Conservation (phyloP, 768 basidiomycete species). For the Jaapia argillacea region DNA sequence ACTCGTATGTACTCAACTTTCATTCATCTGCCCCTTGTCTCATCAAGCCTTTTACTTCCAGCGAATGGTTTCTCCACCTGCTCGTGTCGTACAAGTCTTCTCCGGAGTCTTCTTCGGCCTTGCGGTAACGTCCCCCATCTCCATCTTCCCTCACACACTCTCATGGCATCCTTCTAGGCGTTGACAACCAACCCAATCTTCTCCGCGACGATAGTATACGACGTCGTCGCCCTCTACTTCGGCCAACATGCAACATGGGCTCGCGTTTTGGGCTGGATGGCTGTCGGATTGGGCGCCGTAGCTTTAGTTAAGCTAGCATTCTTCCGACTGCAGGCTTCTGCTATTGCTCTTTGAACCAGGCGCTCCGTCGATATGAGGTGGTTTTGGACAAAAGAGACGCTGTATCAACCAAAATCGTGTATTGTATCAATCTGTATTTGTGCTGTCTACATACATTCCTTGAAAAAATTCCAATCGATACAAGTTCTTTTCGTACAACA, state of each 20-base stretch:
- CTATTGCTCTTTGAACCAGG: too few relatives aligned
- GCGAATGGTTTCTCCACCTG: neutral
- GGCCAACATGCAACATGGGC: neutral
- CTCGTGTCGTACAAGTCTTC: neutral
- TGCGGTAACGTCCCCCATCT: neutral
- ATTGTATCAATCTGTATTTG: too few relatives aligned
- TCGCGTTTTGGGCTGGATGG: neutral
- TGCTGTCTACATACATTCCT: too few relatives aligned
- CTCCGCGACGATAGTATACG: neutral
- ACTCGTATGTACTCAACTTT: slow-evolving; percentile 11
- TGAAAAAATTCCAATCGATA: too few relatives aligned
- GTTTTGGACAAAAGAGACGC: too few relatives aligned
- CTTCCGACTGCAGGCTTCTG: too few relatives aligned
- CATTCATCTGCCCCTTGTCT: too few relatives aligned
- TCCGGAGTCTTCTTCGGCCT: neutral
- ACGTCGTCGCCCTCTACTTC: neutral
- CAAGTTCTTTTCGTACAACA: too few relatives aligned
- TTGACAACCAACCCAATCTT: neutral
- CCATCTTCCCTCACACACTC: neutral
- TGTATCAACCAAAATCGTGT: too few relatives aligned
- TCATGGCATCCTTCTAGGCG: neutral
- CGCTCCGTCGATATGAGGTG: too few relatives aligned
- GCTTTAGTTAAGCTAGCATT: neutral
- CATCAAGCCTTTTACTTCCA: too few relatives aligned
- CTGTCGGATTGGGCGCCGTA: neutral